These are phyloP conservation scores for Buxus sempervirens DNA, from an alignment of 164 flowering plant species.

Conservation along the genomic window DNA sequence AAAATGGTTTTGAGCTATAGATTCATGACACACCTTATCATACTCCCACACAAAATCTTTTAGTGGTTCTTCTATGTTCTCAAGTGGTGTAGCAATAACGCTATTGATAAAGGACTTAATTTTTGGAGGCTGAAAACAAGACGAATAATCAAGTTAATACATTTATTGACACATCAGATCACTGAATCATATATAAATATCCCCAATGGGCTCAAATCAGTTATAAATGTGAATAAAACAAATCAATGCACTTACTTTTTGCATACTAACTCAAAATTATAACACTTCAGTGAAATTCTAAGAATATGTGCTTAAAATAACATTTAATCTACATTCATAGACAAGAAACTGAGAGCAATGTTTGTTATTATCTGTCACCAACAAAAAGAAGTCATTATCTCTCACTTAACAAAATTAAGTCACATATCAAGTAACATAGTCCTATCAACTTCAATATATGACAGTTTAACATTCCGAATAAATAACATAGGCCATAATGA, in stretches of 20 bases:
- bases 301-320: too few relatives aligned
- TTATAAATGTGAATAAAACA: not conserved
- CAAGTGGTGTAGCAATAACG: slow-evolving; percentile 72
- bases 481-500: not conserved
- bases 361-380: not conserved
- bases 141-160: not conserved
- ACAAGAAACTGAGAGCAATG: not conserved
- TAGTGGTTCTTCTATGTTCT: slow-evolving; percentile 69
- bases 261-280: not conserved
- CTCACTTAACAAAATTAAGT: not conserved
- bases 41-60: slow-evolving; percentile 80
- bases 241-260: not conserved
- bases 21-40: slow-evolving; percentile 57
- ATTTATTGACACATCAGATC: not conserved
- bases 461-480: too few relatives aligned
- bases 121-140: slow-evolving; percentile 72
- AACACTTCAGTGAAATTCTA: not conserved
- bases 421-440: not conserved
- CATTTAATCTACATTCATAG: not conserved
- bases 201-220: not conserved
- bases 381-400: not conserved
- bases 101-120: slow-evolving; percentile 67
- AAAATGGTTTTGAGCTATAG: not conserved
- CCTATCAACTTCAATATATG: not conserved
- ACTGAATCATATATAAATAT: not conserved